Percentiles rank a stretch among this genome's conserved stretches.
These are phyloP conservation scores for Thelonectria discophora DNA, from an alignment of 2,329 filamentous ascomycete species.

Conservation along the genomic window DNA sequence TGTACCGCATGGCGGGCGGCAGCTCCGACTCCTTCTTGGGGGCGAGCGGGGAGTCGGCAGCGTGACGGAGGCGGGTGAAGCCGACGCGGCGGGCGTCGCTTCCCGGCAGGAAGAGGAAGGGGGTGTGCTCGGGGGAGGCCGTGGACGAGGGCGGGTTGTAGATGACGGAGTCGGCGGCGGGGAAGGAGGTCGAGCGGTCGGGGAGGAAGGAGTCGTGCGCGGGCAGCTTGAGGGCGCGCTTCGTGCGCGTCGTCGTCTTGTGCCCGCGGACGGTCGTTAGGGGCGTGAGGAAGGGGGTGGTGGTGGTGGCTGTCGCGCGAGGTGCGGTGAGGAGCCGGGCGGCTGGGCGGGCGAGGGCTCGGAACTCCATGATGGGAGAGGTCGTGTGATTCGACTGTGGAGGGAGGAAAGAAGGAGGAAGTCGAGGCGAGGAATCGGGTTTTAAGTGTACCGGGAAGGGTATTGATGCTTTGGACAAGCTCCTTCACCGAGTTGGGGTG, in stretches of 20 bases:
- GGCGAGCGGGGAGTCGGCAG: slow-evolving; percentile 37
- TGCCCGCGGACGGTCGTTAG: slow-evolving; percentile 51
- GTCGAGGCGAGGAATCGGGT: neutral
- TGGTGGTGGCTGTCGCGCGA: slow-evolving; percentile 35
- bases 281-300: no score
- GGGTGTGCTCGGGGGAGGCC: slow-evolving; percentile 70
- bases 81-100: slow-evolving; percentile 62
- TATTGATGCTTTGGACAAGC: slow-evolving; percentile 16
- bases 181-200: slow-evolving; percentile 44
- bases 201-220: slow-evolving; percentile 69
- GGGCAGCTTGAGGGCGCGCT: slow-evolving; percentile 65
- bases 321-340: slow-evolving; percentile 44
- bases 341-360: slow-evolving; percentile 47
- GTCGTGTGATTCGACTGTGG: slow-evolving; percentile 10
- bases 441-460: slow-evolving; percentile 1
- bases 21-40: slow-evolving; percentile 39
- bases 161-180: slow-evolving; percentile 55
- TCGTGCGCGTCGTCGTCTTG: slow-evolving; percentile 63
- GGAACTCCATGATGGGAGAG: slow-evolving; percentile 47
- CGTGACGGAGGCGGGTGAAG: slow-evolving; percentile 56
- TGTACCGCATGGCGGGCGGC: slow-evolving; percentile 49
- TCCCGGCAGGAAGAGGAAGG: slow-evolving; percentile 70
- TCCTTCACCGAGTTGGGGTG: slow-evolving; percentile 31
- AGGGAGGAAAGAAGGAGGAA: neutral
- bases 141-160: slow-evolving; percentile 66